Base-by-base conservation (phyloP, 2,329 filamentous ascomycete genomes). In the Chaetomiaceae sp. region DNA sequence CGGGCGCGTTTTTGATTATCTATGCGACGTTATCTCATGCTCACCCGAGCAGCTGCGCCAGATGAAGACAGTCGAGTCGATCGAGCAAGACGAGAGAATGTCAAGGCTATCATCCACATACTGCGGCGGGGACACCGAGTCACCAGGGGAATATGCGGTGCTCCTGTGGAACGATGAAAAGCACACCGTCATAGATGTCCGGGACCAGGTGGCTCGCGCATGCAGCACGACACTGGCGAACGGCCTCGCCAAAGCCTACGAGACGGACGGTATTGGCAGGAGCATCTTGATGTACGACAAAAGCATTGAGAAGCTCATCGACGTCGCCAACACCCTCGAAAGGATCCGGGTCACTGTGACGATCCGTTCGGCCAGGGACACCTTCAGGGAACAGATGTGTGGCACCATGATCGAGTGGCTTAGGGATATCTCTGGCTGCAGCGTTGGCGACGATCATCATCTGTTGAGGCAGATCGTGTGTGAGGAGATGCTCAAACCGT, bases 101-200 rank as follows among this genome's bases (percentile, higher is more conserved):
- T 96, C 92, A 14, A 81, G 91, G 18, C 74, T 97, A 30, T 83
- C 81, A 7, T 81, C 86, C 0, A 84, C 84, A 43, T 91, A 90
- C 70, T 94, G 91, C 61, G 75, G 80, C 30, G 81, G 80, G 1
- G 82, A 88, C 62, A 74, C 81, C 6, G 81, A 85, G 51, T 76
- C 81, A 2, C 78, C 85, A 21, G 81, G 81, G 11, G 89, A 96
- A 62, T 99, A 87, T 68, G 87, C 89, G 5, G 74, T 99, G 40
- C 75, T 96, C 14, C 75, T 99, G 5, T 99, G 94, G 94, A 99
- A 99, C 63, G 94, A 99, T 60, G 94, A 99, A 72, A 99, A 99
- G 70, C 94, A 99, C 67, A 99, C 94, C 0, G 86, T 97, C 38
- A 82, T 85, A 42, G 94, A 99, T 67, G 92, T 99, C 5, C 80